Base-by-base conservation (phyloP, 345 rosid species). In the Excoecaria agallocha region DNA sequence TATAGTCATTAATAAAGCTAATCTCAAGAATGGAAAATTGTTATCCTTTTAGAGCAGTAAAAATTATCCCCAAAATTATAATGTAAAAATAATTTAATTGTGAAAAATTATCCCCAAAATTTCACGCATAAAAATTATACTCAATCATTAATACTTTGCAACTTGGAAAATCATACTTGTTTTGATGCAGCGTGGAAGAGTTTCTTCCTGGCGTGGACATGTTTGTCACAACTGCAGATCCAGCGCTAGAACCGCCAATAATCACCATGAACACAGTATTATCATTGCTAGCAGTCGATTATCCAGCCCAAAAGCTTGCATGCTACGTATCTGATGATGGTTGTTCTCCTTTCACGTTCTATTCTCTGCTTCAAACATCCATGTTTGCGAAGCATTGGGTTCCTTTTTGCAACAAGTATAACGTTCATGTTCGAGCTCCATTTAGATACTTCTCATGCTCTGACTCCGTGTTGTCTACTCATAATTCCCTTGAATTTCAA, bases 371-470 rank as follows among this genome's bases (percentile, higher is more conserved):
- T 63, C 90, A 91, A 78, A 89, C 91, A 13, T 84, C 83, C 0
- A 88, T 78, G 37, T 93, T 89, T 35, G 91, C 94, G 1, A 82
- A 81, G 85, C 79, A 78, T 48, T 93, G 97, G 97, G 91, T 89
- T 46, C 92, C 92, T 0, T 93, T 93, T 78, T 90, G 96, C 55
- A 70, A 73, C 52, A 74, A 72, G 78, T 78, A 89, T 41, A 81
- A 68, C 1, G 64, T 91, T 74, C 80, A 57, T 72, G 77, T 84
- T 45, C 79, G 95, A 83, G 93, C 95, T 72, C 97, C 95, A 5
- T 91, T 89, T 55, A 85, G 89, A 51, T 93, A 85, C 76, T 91
- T 93, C 66, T 19, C 77, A 2, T 45, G 1, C 9, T 30, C 39
- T 0, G 58, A 68, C 4, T 54, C 75, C 4, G 0, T 51, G 6